Percentiles rank a stretch among this genome's conserved stretches.
phyloP scores from a whole-genome alignment of 2,329 filamentous ascomycete genomes.

The Aphanocladium album region DNA sequence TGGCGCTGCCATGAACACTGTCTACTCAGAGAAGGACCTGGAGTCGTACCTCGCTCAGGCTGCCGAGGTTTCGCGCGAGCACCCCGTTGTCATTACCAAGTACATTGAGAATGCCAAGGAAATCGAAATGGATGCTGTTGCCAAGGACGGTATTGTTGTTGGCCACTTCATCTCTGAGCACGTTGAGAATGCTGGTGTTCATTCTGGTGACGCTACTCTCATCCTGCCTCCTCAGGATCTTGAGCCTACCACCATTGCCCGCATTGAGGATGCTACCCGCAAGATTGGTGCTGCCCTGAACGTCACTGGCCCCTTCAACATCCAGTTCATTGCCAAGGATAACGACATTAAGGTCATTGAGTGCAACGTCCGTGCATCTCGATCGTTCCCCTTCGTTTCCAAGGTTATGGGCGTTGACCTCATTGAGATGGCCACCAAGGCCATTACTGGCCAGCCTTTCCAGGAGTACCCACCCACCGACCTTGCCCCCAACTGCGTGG shows the following conservation, averaged over 20 bases:
- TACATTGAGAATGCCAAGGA: constrained; percentile 99
- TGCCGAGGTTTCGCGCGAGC: constrained; percentile 85
- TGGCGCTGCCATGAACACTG: constrained; percentile 98
- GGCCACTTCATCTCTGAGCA: constrained; percentile 98
- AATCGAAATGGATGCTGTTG: constrained; percentile 99
- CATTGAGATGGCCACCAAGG: constrained; percentile 98
- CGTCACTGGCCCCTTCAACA: constrained; percentile 95
- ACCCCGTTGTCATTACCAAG: constrained; percentile 98
- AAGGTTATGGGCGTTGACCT: constrained; percentile 98
- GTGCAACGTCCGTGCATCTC: constrained; percentile 93
- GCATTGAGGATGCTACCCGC: constrained; percentile 89
- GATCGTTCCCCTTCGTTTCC: constrained; percentile 96
- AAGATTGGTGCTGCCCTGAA: constrained; percentile 95
- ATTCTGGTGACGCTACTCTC: constrained; percentile 94
- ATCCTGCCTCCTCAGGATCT: constrained; percentile 94
- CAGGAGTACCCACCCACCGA: constrained; percentile 73
- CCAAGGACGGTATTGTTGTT: constrained; percentile 80
- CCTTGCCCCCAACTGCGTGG: constrained; percentile 77
- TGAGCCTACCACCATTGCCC: constrained; percentile 77
- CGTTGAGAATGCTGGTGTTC: constrained; percentile 96
- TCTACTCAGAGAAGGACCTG: constrained; percentile 92
- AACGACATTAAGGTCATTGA: constrained; percentile 99
- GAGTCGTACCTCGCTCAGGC: constrained; percentile 86
- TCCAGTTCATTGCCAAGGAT: constrained; percentile 99
- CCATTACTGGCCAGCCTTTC: constrained; percentile 82